Percentiles rank a stretch among this genome's conserved stretches.
phyloP scores from a whole-genome alignment of 306 rosid genomes.

The Macrotyloma uniflorum region DNA sequence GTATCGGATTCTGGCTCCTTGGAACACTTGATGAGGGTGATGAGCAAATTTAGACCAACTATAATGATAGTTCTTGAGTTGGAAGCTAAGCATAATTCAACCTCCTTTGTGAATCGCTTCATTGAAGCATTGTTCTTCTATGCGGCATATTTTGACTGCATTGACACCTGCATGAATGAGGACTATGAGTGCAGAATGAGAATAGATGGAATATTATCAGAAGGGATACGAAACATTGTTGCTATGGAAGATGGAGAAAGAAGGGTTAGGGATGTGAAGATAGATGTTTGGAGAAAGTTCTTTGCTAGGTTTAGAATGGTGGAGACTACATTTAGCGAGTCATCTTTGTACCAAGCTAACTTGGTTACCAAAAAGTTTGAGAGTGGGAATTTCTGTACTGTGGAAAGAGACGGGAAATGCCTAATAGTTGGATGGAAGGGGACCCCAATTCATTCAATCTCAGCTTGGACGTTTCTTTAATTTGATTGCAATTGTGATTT shows the following conservation, averaged over 20 bases:
- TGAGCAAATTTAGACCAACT: conserved; percentile 48
- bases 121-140: conserved; percentile 55
- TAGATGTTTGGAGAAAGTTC: conserved; percentile 76
- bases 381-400: conserved; percentile 41
- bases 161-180: conserved; percentile 44
- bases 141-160: conserved; percentile 58
- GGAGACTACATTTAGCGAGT: conserved; percentile 56
- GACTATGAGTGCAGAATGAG: conserved; percentile 33
- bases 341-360: conserved; percentile 57
- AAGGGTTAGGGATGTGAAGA: conserved; percentile 48
- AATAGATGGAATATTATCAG: conserved; percentile 36
- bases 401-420: conserved; percentile 48
- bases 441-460: conserved; percentile 60
- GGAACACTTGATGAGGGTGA: conserved; percentile 66
- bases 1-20: conserved; percentile 51
- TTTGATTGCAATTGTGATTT: neutral
- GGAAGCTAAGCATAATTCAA: conserved; percentile 59
- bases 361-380: conserved; percentile 46
- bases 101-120: conserved; percentile 67
- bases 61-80: conserved; percentile 57
- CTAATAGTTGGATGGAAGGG: conserved; percentile 65
- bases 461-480: conserved; percentile 65
- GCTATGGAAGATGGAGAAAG: conserved; percentile 58
- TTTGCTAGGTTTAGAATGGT: conserved; percentile 55
- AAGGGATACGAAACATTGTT: conserved; percentile 49